Evolutionary conservation across 164 flowering plant species (phyloP).

Genomic region (Nymphaea colorata): DNA sequence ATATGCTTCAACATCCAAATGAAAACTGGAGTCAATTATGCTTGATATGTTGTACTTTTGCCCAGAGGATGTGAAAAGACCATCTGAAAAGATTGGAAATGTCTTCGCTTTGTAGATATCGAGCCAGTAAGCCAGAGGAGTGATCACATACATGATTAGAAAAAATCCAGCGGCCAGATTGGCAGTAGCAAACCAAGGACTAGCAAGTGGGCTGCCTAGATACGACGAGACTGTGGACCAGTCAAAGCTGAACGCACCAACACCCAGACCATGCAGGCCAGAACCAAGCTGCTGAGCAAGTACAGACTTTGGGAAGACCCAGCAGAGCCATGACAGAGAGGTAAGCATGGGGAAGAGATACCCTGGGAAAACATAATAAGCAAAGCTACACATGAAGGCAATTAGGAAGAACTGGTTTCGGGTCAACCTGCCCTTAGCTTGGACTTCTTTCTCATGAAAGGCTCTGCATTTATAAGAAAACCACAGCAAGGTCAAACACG

Average conservation of each 20-base stretch:
- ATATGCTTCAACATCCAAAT: conserved; percentile 33
- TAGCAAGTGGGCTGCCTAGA: conserved; percentile 51
- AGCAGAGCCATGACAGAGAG: conserved; percentile 58
- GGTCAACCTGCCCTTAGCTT: conserved; percentile 15
- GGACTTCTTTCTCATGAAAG: conserved; percentile 41
- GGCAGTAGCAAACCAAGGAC: conserved; percentile 57
- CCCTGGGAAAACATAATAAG: conserved; percentile 52
- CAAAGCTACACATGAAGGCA: conserved; percentile 49
- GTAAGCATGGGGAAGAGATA: conserved; percentile 42
- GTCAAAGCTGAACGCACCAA: conserved; percentile 49
- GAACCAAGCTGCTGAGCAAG: conserved; percentile 63
- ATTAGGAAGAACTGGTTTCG: conserved; percentile 50
- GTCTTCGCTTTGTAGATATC: conserved; percentile 34
- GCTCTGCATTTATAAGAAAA: conserved; percentile 25
- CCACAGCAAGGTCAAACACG: too few relatives aligned
- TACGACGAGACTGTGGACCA: conserved; percentile 53
- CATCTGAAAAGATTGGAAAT: conserved; percentile 53
- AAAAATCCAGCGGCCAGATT: conserved; percentile 43
- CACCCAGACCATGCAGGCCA: conserved; percentile 49
- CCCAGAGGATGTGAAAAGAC: conserved; percentile 40
- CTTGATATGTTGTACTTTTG: conserved; percentile 32
- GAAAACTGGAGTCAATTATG: conserved; percentile 39
- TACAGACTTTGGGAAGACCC: conserved; percentile 45
- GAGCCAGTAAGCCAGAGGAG: conserved; percentile 46
- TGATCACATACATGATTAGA: conserved; percentile 27